Evolutionary conservation across 768 basidiomycete species (phyloP), one percentile per base, ranked within the genome.

Genomic region (Fomitopsis pulvina): DNA sequence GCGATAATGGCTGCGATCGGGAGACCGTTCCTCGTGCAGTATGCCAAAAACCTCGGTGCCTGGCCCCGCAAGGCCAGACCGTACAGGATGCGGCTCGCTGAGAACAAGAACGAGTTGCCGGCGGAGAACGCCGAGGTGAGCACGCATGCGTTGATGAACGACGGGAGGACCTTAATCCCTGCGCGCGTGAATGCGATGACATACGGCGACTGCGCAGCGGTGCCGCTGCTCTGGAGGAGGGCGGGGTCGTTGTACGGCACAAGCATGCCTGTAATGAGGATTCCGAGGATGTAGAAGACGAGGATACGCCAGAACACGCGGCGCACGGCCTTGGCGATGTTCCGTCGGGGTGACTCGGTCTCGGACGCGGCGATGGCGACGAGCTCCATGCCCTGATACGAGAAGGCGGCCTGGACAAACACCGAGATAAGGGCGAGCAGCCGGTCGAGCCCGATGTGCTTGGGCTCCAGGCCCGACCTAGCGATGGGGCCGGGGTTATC

Each of bases 61-160:
- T 71, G 69, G 1, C 69, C 68, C 9, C 65, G 65, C 38, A 67
- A 45, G 16, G 69, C 59, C 14, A 73, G 52, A 18, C 68, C 84
- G 58, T 54, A 88, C 87, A 94, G 8, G 96, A 75, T 0, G 86
- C 87, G 47, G 87, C 82, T 18, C 91, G 92, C 39, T 85, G 84
- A 2, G 90, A 92, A 69, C 90, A 95, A 41, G 95, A 65, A 63
- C 94, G 92, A 63, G 85, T 87, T 22, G 83, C 87, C 90, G 30
- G 93, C 92, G 21, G 92, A 95, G 85, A 88, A 93, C 7, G 93
- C 92, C 2, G 91, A 90, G 37, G 87, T 90, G 54, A 97, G 68
- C 14, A 95, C 73, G 63, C 79, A 81, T 2, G 85, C 87, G 61
- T 90, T 92, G 62, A 91, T 89, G 32, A 90, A 85, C 38, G 81